Evolutionary conservation across 2,329 filamentous ascomycete genomes (phyloP).

Genomic region (Aspergillus tamarii): DNA sequence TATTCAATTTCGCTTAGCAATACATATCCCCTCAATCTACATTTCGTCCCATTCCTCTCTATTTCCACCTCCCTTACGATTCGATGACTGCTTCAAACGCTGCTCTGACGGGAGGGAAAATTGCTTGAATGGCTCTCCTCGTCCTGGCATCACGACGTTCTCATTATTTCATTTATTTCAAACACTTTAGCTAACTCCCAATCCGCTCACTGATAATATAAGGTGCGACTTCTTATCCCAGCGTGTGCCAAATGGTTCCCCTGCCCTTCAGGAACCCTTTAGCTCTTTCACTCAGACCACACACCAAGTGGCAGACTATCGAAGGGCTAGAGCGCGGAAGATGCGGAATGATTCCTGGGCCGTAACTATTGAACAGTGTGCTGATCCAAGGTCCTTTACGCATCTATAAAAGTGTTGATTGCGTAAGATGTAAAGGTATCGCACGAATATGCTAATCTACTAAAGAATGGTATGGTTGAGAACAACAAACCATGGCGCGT

Average conservation of each 20-base stretch:
- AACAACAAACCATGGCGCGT: not conserved
- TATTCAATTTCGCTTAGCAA: not conserved
- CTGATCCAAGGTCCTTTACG: not conserved
- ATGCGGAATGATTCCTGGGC: not conserved
- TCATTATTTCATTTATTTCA: too few relatives aligned
- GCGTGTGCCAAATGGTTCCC: too few relatives aligned
- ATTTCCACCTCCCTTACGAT: not conserved
- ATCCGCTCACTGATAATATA: not conserved
- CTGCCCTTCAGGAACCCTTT: too few relatives aligned
- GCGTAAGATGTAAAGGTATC: not conserved
- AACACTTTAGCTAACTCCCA: not conserved
- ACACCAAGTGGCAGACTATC: not conserved
- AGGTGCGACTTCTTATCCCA: too few relatives aligned
- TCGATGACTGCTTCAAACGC: not conserved
- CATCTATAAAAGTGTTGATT: not conserved
- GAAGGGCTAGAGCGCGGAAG: not conserved
- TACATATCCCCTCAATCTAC: not conserved
- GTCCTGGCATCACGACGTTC: too few relatives aligned
- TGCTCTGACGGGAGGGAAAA: not conserved
- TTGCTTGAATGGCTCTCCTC: too few relatives aligned
- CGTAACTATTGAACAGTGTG: not conserved
- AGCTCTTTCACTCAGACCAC: too few relatives aligned
- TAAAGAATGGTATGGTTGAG: not conserved
- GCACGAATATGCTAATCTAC: too few relatives aligned
- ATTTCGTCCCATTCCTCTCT: not conserved